Evolutionary conservation across 140 eudicot genomes (phyloP).

Genomic region (Stevia rebaudiana): DNA sequence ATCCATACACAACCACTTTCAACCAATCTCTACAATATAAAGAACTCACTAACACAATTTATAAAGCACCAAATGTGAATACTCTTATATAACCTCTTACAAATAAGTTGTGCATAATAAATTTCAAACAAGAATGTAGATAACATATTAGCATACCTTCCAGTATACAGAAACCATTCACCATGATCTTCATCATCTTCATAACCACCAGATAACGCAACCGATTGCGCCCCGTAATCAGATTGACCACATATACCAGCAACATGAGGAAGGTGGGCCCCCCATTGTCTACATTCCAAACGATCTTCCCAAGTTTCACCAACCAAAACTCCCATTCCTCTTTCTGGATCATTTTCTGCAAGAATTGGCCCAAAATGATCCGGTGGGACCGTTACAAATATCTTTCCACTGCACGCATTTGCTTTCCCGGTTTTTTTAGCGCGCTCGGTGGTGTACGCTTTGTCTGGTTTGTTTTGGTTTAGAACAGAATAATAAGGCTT

Average conservation of each 20-base stretch:
- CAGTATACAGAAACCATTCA: conserved; percentile 85
- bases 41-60: no score
- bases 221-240: conserved; percentile 69
- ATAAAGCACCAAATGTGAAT: no score
- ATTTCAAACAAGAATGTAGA: no score
- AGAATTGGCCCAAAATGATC: conserved; percentile 79
- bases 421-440: conserved; percentile 71
- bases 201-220: conserved; percentile 77
- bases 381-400: conserved; percentile 63
- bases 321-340: conserved; percentile 68
- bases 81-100: neutral
- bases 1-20: no score
- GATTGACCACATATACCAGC: conserved; percentile 77
- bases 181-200: conserved; percentile 87
- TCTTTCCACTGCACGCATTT: conserved; percentile 72
- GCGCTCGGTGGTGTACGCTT: conserved; percentile 68
- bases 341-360: conserved; percentile 67
- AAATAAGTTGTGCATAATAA: neutral
- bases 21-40: no score
- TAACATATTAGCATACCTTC: conserved; percentile 62
- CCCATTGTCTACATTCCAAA: conserved; percentile 83
- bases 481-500: conserved; percentile 39
- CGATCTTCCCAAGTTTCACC: conserved; percentile 82
- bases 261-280: conserved; percentile 73
- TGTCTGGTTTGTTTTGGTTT: conserved; percentile 65